phyloP scores from a whole-genome alignment of 805 yeast species.

The Candida sonorensis region DNA sequence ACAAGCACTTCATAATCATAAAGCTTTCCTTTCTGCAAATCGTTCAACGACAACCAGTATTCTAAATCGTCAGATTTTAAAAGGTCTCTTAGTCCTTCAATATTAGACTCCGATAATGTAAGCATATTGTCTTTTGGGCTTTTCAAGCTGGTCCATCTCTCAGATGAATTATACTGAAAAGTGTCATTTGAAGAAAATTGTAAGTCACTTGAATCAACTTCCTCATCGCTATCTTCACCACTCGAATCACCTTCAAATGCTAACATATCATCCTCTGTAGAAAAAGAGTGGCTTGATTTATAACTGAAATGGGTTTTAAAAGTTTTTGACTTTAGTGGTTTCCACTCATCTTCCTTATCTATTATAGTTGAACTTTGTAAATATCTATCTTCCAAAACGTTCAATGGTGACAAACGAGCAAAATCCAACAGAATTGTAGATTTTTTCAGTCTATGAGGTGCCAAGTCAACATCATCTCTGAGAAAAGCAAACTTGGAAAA shows the following conservation, averaged over 20 bases:
- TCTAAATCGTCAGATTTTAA: conserved; percentile 27
- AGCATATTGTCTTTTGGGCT: not conserved
- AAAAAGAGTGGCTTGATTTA: not conserved
- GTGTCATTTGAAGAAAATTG: too few species aligned
- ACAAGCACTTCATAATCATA: conserved; percentile 12
- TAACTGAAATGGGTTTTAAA: conserved; percentile 10
- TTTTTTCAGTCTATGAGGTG: conserved; percentile 47
- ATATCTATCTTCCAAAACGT: conserved; percentile 17
- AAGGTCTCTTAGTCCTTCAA: conserved; percentile 24
- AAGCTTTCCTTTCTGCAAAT: conserved; percentile 7
- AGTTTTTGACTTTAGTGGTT: conserved; percentile 3
- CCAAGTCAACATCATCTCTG: conserved; percentile 52
- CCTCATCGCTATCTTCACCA: not conserved
- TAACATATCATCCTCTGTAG: too few species aligned
- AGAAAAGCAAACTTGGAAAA: conserved; percentile 64
- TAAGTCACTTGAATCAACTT: too few species aligned
- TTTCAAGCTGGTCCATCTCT: conserved; percentile 14
- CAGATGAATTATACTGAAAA: too few species aligned
- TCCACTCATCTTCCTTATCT: conserved; percentile 2
- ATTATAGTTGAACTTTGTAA: conserved; percentile 4
- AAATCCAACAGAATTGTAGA: conserved; percentile 48
- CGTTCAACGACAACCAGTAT: conserved; percentile 16
- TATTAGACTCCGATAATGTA: conserved; percentile 2
- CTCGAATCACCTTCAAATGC: not conserved
- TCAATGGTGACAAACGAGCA: conserved; percentile 44